Evolutionary conservation across 768 basidiomycete genomes (phyloP), one percentile per base, ranked within the genome.

Genomic region (Lactarius hengduanensis): DNA sequence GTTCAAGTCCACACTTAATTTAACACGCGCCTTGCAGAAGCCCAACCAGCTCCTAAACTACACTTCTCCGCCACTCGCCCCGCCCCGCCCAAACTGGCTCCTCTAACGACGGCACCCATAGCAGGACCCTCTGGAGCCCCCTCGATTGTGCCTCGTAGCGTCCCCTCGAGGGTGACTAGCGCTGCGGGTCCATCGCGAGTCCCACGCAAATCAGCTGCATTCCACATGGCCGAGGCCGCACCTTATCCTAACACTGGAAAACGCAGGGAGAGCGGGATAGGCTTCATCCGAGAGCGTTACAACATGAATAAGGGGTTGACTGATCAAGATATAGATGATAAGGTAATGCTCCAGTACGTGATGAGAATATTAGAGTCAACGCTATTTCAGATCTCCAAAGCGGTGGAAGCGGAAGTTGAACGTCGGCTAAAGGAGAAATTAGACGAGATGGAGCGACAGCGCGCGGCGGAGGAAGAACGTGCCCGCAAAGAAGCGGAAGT

Each of bases 401-500:
- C 86, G 9, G 91, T 92, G 36, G 88, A 92, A 78, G 82, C 79
- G 8, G 91, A 92, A 73, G 91, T 92, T 54, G 84, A 86, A 18
- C 80, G 87, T 67, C 82, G 89, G 34, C 76, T 93, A 59, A 86
- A 78, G 45, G 74, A 79, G 89, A 92, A 74, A 90, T 90, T 61
- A 83, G 86, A 78, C 26, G 76, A 75, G 50, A 73, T 73, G 30
- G 77, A 78, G 69, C 69, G 59, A 30, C 72, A 75, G 62, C 72
- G 74, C 2, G 43, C 34, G 16, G 55, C 40, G 36, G 63, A 72
- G 47, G 71, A 73, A 61, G 71, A 70, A 47, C 66, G 61, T 41
- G 30, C 50, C 47, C 64, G 67, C 6, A 57, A 66, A 56, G 71
- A 64, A 64, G 62, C 70, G 65, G 75, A 74, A 69, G 73, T 76